Percentiles rank a stretch among this genome's conserved stretches.
These are phyloP conservation scores for Cystobasidium onofrii DNA, from an alignment of 768 basidiomycete genomes.

Conservation along the genomic window DNA sequence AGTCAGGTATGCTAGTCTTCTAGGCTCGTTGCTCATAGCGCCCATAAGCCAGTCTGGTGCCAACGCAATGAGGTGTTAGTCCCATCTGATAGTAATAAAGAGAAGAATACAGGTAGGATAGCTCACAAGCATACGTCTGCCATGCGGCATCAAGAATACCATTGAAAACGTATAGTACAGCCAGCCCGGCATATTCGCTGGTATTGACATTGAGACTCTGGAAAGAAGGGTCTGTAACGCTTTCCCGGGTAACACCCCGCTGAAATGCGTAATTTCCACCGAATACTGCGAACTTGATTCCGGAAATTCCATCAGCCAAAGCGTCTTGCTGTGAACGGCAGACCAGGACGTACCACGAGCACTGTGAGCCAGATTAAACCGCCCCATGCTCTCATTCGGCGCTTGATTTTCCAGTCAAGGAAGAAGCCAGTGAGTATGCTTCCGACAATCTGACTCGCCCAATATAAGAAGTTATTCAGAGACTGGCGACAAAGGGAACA, in stretches of 20 bases:
- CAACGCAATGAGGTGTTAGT: no score
- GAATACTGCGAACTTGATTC: constrained; percentile 5
- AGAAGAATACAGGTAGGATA: background rate
- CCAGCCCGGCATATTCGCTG: constrained; percentile 11
- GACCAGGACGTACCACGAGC: background rate
- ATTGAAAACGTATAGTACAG: constrained; percentile 20
- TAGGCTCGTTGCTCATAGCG: constrained; percentile 15
- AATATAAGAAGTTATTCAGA: constrained; percentile 23
- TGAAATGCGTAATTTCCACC: constrained; percentile 19
- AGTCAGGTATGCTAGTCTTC: constrained; percentile 18
- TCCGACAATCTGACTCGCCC: constrained; percentile 16
- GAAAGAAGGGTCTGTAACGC: background rate
- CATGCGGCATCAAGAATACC: constrained; percentile 24
- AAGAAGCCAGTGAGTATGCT: constrained; percentile 11
- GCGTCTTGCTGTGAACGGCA: background rate
- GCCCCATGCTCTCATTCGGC: background rate
- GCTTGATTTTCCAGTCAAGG: constrained; percentile 14
- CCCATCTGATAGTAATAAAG: background rate
- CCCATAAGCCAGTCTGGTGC: constrained; percentile 25
- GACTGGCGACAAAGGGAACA: background rate
- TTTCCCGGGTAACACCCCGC: background rate
- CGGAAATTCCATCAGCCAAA: background rate
- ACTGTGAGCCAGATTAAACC: constrained; percentile 1
- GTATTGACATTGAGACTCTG: background rate
- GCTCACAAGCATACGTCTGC: constrained; percentile 27